These are phyloP conservation scores for Coemansia brasiliensis DNA, from an alignment of 192 early-diverging fungal species.

Conservation along the genomic window DNA sequence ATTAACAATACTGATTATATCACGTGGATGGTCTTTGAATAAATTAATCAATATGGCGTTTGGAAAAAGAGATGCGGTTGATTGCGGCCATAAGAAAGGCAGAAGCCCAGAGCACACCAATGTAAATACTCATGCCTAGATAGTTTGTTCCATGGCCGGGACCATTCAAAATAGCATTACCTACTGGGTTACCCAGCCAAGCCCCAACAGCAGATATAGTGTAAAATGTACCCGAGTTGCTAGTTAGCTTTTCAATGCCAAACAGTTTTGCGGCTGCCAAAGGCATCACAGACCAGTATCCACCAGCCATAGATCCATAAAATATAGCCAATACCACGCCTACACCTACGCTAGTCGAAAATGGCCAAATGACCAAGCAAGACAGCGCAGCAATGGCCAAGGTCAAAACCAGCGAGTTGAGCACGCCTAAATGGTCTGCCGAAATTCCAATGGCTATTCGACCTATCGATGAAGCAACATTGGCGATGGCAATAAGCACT, in stretches of 20 bases:
- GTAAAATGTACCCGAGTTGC: slow-evolving; percentile 45
- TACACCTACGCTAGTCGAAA: slow-evolving; percentile 35
- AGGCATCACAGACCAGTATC: slow-evolving; percentile 46
- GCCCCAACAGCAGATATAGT: slow-evolving; percentile 37
- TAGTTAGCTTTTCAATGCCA: slow-evolving; percentile 38
- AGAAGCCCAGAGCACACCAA: slow-evolving; percentile 39
- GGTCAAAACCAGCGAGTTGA: slow-evolving; percentile 38
- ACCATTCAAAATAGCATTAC: slow-evolving; percentile 32
- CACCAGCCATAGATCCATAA: slow-evolving; percentile 40
- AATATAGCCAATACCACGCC: slow-evolving; percentile 33
- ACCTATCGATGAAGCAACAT: slow-evolving; percentile 44
- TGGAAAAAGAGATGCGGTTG: slow-evolving; percentile 32
- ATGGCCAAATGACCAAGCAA: slow-evolving; percentile 44
- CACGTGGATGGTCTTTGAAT: slow-evolving; percentile 1
- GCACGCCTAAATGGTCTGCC: slow-evolving; percentile 41
- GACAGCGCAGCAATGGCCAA: slow-evolving; percentile 16
- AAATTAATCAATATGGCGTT: not conserved
- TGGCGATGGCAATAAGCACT: slow-evolving; percentile 47
- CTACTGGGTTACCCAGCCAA: slow-evolving; percentile 42
- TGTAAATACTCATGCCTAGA: slow-evolving; percentile 36
- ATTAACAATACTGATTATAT: not conserved
- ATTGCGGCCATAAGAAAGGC: slow-evolving; percentile 17
- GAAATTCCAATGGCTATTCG: slow-evolving; percentile 27
- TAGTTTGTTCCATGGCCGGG: slow-evolving; percentile 31
- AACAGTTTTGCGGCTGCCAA: slow-evolving; percentile 45